Conservation (phyloP, 345 rosid species). For the Xanthoceras sorbifolium region DNA sequence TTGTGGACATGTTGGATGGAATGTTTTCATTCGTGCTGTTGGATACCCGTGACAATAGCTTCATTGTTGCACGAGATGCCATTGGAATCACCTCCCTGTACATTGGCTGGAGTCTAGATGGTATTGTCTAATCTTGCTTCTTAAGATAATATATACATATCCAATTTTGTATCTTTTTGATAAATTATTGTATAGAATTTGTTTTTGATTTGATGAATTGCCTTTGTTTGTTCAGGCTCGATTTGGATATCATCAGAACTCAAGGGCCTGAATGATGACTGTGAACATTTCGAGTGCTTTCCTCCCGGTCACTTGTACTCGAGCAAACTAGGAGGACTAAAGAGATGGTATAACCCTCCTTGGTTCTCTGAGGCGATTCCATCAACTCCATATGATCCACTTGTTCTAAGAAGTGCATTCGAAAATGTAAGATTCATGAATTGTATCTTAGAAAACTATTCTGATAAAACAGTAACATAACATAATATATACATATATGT, state of each 20-base stretch:
- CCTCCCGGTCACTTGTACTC: constrained; percentile 95
- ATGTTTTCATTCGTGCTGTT: constrained; percentile 91
- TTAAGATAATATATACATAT: not conserved
- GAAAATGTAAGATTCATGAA: constrained; percentile 56
- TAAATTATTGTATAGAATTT: not conserved
- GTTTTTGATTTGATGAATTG: not conserved
- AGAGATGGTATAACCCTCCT: constrained; percentile 86
- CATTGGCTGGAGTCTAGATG: constrained; percentile 95
- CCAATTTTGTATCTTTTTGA: not conserved
- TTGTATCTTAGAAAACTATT: constrained; percentile 1
- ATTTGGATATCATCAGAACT: constrained; percentile 86
- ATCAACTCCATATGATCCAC: constrained; percentile 73
- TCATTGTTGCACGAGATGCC: constrained; percentile 90
- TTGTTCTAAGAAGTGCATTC: constrained; percentile 64
- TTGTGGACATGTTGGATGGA: constrained; percentile 90
- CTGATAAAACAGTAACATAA: not conserved
- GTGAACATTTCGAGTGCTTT: constrained; percentile 84
- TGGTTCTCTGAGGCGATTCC: constrained; percentile 80
- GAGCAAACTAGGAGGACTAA: constrained; percentile 71
- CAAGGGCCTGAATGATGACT: constrained; percentile 86
- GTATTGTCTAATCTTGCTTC: too few species aligned
- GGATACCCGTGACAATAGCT: constrained; percentile 79
- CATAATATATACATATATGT: not conserved
- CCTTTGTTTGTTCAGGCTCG: constrained; percentile 47
- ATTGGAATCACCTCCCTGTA: constrained; percentile 93